These are phyloP conservation scores for Pisolithus thermaeus DNA, from an alignment of 1,284 basidiomycete species.

Conservation along the genomic window DNA sequence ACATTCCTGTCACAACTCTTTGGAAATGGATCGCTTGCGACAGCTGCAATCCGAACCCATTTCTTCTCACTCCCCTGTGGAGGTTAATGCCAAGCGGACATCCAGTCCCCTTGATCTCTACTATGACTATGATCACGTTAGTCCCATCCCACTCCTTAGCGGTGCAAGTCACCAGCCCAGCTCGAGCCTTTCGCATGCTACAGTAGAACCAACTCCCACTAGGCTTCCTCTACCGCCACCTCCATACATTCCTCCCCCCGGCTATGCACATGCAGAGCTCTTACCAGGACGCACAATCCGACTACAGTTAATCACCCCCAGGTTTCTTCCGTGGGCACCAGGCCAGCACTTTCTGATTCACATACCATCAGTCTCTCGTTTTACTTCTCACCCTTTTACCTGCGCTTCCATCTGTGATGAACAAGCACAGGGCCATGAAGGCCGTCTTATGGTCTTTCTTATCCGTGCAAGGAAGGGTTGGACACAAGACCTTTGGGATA, in stretches of 20 bases:
- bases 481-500: slow-evolving; percentile 70
- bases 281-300: slow-evolving; percentile 76
- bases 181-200: not conserved
- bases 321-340: slow-evolving; percentile 63
- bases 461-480: slow-evolving; percentile 75
- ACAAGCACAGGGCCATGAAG: slow-evolving; percentile 36
- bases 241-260: slow-evolving; percentile 49
- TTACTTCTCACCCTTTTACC: slow-evolving; percentile 81
- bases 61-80: not conserved
- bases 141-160: not conserved
- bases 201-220: slow-evolving; percentile 1
- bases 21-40: slow-evolving; percentile 21
- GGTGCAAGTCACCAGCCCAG: not conserved
- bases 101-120: slow-evolving; percentile 22
- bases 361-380: slow-evolving; percentile 62
- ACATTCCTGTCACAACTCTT: slow-evolving; percentile 6
- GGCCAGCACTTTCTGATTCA: slow-evolving; percentile 78
- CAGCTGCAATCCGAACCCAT: slow-evolving; percentile 4
- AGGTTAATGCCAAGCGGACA: slow-evolving; percentile 9
- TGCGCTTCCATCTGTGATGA: slow-evolving; percentile 65
- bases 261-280: slow-evolving; percentile 73
- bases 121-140: slow-evolving; percentile 19
- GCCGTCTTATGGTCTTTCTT: slow-evolving; percentile 64
- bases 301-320: slow-evolving; percentile 61
- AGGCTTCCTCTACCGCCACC: slow-evolving; percentile 4